These are phyloP conservation scores for Macrolepiota fuliginosa DNA, from an alignment of 768 basidiomycete genomes.

Conservation along the genomic window DNA sequence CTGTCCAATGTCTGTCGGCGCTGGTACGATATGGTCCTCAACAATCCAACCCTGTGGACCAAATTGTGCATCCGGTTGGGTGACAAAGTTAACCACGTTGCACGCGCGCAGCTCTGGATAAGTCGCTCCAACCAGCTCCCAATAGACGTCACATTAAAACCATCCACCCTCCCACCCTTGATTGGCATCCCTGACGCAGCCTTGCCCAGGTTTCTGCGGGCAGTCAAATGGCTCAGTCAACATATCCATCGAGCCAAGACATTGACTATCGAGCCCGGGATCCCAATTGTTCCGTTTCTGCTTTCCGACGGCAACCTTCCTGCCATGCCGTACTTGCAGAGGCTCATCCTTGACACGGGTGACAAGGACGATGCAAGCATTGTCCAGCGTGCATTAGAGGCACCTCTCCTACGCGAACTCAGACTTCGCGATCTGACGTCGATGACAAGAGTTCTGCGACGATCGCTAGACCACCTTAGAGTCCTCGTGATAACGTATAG, in stretches of 20 bases:
- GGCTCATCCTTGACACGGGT: slow-evolving; percentile 9
- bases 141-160: slow-evolving; percentile 16
- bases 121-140: slow-evolving; percentile 17
- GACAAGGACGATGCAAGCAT: background rate
- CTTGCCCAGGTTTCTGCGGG: slow-evolving; percentile 6
- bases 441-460: slow-evolving; percentile 12
- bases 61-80: slow-evolving; percentile 16
- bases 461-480: slow-evolving; percentile 5
- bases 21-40: slow-evolving; percentile 19
- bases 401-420: slow-evolving; percentile 17
- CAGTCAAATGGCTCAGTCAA: slow-evolving; percentile 12
- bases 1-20: slow-evolving; percentile 21
- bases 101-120: slow-evolving; percentile 17
- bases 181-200: slow-evolving; percentile 9
- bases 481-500: slow-evolving; percentile 10
- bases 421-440: slow-evolving; percentile 21
- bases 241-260: slow-evolving; percentile 17
- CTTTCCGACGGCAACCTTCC: slow-evolving; percentile 11
- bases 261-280: slow-evolving; percentile 15
- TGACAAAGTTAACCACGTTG: background rate
- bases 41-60: slow-evolving; percentile 19
- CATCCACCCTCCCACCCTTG: background rate
- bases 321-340: slow-evolving; percentile 15
- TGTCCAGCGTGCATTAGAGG: slow-evolving; percentile 11
- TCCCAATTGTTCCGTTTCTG: slow-evolving; percentile 13